These are phyloP conservation scores for Xanthoconium stramineum DNA, from an alignment of 768 basidiomycete species.

Conservation along the genomic window DNA sequence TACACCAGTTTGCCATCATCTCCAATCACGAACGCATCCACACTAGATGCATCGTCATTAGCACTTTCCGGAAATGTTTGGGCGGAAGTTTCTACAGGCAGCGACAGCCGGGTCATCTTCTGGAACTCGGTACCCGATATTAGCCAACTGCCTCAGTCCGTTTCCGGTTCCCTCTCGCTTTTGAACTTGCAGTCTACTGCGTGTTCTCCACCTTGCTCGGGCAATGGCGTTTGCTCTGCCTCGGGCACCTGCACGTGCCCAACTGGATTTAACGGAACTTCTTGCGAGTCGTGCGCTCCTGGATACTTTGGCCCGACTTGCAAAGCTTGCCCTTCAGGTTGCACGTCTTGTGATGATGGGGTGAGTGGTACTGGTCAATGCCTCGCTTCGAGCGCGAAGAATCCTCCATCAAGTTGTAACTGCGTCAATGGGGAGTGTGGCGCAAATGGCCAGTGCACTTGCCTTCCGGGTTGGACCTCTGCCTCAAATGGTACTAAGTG, in stretches of 20 bases:
- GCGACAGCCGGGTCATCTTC: conserved; percentile 58
- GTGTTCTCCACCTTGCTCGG: conserved; percentile 75
- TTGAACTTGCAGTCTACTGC: conserved; percentile 68
- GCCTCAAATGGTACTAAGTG: conserved; percentile 73
- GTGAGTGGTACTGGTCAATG: conserved; percentile 76
- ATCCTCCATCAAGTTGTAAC: conserved; percentile 67
- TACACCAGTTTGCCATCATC: conserved; percentile 57
- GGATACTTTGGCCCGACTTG: conserved; percentile 79
- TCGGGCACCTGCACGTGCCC: conserved; percentile 72
- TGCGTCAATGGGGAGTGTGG: conserved; percentile 81
- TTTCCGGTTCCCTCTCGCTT: conserved; percentile 52
- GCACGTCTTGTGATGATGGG: conserved; percentile 73
- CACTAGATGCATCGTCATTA: conserved; percentile 58
- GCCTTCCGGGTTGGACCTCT: conserved; percentile 73
- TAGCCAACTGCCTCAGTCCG: conserved; percentile 56
- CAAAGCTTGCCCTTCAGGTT: conserved; percentile 64
- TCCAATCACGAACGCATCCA: conserved; percentile 43
- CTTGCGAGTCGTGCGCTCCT: conserved; percentile 72
- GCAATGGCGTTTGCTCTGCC: conserved; percentile 66
- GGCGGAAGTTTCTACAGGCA: conserved; percentile 59
- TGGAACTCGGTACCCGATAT: conserved; percentile 82
- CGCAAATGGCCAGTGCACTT: conserved; percentile 65
- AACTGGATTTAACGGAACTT: conserved; percentile 69
- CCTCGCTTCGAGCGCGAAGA: conserved; percentile 45
- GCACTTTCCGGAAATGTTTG: conserved; percentile 67